phyloP scores from a whole-genome alignment of 1,284 basidiomycete genomes.

The Somion occarium region DNA sequence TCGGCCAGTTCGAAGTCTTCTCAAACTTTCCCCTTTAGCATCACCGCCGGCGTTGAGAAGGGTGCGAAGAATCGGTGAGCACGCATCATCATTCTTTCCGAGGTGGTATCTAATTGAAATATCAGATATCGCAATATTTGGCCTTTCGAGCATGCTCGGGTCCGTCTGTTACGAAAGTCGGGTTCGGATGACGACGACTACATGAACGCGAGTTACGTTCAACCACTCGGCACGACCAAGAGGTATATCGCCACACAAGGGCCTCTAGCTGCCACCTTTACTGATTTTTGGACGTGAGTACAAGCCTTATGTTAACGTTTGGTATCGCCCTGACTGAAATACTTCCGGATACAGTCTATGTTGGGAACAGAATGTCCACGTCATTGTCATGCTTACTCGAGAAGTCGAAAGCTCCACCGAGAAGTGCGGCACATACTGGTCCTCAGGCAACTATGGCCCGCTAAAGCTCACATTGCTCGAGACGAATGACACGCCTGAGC shows the following conservation, averaged over 20 bases:
- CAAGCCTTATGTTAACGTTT: slow-evolving; percentile 2
- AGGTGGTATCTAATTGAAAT: neutral
- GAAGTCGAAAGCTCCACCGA: slow-evolving; percentile 86
- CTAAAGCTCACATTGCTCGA: slow-evolving; percentile 61
- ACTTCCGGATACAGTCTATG: slow-evolving; percentile 43
- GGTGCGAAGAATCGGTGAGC: slow-evolving; percentile 88
- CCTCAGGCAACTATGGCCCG: slow-evolving; percentile 65
- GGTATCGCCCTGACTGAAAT: neutral
- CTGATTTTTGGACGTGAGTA: slow-evolving; percentile 94
- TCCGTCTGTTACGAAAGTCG: slow-evolving; percentile 60
- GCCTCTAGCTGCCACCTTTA: slow-evolving; percentile 85
- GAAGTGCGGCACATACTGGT: slow-evolving; percentile 95
- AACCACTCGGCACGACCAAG: slow-evolving; percentile 74
- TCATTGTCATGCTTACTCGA: slow-evolving; percentile 88
- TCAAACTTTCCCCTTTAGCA: slow-evolving; percentile 77
- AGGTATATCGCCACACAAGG: slow-evolving; percentile 97
- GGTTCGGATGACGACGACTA: slow-evolving; percentile 73
- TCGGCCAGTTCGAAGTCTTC: slow-evolving; percentile 16
- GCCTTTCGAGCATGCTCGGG: slow-evolving; percentile 93
- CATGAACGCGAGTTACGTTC: slow-evolving; percentile 90
- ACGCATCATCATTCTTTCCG: neutral
- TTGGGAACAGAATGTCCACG: slow-evolving; percentile 78
- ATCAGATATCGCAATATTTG: slow-evolving; percentile 87
- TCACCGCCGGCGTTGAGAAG: slow-evolving; percentile 94
- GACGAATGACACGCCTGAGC: slow-evolving; percentile 38